Conservation (phyloP, 495 filamentous ascomycete species). For the Hypoxylon intermedium region DNA sequence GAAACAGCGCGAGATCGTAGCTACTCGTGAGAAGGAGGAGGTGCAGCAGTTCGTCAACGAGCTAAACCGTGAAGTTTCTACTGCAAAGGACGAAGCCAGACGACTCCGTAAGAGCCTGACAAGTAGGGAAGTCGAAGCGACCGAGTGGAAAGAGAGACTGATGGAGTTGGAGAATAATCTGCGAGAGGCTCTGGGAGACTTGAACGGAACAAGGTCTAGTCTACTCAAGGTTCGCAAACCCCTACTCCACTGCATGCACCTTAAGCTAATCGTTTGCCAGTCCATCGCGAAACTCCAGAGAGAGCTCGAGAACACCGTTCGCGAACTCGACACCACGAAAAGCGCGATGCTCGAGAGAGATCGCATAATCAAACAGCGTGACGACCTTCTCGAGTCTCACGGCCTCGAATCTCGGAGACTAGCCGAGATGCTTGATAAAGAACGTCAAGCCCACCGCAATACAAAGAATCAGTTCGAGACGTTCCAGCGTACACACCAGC, state of each 20-base stretch:
- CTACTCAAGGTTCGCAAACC: slow-evolving; percentile 69
- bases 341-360: slow-evolving; percentile 84
- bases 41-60: slow-evolving; percentile 75
- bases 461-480: slow-evolving; percentile 88
- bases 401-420: slow-evolving; percentile 85
- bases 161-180: slow-evolving; percentile 88
- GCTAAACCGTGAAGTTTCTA: slow-evolving; percentile 78
- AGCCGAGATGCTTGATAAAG: slow-evolving; percentile 87
- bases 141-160: slow-evolving; percentile 86
- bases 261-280: slow-evolving; percentile 50
- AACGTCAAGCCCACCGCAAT: slow-evolving; percentile 80
- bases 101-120: slow-evolving; percentile 80
- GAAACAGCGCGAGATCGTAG: slow-evolving; percentile 84
- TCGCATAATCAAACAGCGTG: slow-evolving; percentile 85
- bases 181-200: slow-evolving; percentile 79
- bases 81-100: slow-evolving; percentile 86
- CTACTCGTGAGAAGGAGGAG: slow-evolving; percentile 87
- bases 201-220: slow-evolving; percentile 84
- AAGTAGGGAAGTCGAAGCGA: slow-evolving; percentile 83
- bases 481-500: slow-evolving; percentile 83
- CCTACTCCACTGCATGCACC: neutral
- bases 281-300: slow-evolving; percentile 86
- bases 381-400: slow-evolving; percentile 86
- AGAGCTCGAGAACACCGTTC: slow-evolving; percentile 80
- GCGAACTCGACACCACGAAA: slow-evolving; percentile 80